Base-by-base conservation (phyloP, 305 asterid species). In the Fraxinus latifolia region DNA sequence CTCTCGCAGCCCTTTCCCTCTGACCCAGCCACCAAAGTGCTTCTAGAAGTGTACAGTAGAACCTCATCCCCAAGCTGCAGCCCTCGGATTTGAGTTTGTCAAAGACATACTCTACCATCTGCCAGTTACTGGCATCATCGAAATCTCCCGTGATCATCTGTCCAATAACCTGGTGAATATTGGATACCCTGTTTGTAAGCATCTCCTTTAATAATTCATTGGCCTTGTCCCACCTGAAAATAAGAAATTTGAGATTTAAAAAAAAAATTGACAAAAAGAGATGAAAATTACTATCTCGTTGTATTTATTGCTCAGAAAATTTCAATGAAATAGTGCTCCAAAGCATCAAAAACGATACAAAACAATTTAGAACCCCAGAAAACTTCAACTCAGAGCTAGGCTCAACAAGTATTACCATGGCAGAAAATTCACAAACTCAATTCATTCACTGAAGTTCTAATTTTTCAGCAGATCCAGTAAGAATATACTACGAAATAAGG, bases 21-120 rank as follows among this genome's bases (percentile, higher is more conserved):
- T 95, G 99, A 81, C 97, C 97, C 79, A 95, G 89, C 88, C 95
- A 90, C 99, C 99, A 95, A 87, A 95, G 97, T 71, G 99, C 97
- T 86, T 94, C 99, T 77, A 95, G 84, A 84, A 95, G 87, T 19
- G 97, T 79, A 88, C 92, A 94, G 81, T 87, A 94, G 85, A 94
- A 94, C 86, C 95, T 93, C 89, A 94, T 88, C 80, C 96, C 95
- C 67, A 91, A 88, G 78, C 94, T 90, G 85, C 98, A 90, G n/a
- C 99, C 99, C 91, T 94, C 97, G 34, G 96, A 91, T 62, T 83
- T 92, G 79, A 96, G 97, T 87, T 94, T 94, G 88, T 96, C 97
- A 80, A 96, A 93, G 68, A 91, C 95, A 83, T 93, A 93, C 83
- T 96, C 99, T 21, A 94, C 99, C 96, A 93, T 96, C 87, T 94